Evolutionary conservation across 768 basidiomycete genomes (phyloP), one percentile per base, ranked within the genome.

Genomic region (Mycena galericulata): DNA sequence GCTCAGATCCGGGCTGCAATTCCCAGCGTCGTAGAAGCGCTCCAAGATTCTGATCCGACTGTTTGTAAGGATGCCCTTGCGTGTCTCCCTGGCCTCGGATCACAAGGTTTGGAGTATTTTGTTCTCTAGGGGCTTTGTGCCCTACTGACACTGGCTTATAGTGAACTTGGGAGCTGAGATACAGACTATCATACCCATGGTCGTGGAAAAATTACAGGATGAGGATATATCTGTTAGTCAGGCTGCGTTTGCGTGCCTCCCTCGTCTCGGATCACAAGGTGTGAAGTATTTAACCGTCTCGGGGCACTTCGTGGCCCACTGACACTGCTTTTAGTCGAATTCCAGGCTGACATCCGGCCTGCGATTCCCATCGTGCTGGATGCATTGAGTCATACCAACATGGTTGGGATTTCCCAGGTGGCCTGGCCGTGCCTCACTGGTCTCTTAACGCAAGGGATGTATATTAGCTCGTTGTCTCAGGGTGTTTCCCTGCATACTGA

Each of bases 201-300:
- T 53, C 32, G n/a, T 53, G 51, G 30, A 53, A 53, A 34, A 4
- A 24, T 2, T 34, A 32, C 20, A 34, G 51, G 51, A 53, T 36
- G 12, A 32, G 14, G 15, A 55, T 26, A 2, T 7, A 34, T 2
- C 36, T 24, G 34, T 55, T 55, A n/a, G 34, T 18, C 11, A 15
- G 36, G 53, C 34, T 29, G 36, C 53, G 24, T 14, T 55, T 26
- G 7, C 36, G n/a, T 38, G 34, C 36, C 34, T 55, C 27, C 12
- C 53, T n/a, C 8, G 34, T 32, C 51, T 53, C 20, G 51, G 51
- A 53, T 29, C 51, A 53, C 51, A 53, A 53, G 51, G 51, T 53
- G 36, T 27, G 14, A 8, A 53, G 32, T 53, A 29, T 38, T 15
- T 38, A 15, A 8, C 15, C 45, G 7, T 10, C 18, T 46, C 45